Conservation (phyloP, 1,284 basidiomycete genomes). For the Mrakiaceae sp. region DNA sequence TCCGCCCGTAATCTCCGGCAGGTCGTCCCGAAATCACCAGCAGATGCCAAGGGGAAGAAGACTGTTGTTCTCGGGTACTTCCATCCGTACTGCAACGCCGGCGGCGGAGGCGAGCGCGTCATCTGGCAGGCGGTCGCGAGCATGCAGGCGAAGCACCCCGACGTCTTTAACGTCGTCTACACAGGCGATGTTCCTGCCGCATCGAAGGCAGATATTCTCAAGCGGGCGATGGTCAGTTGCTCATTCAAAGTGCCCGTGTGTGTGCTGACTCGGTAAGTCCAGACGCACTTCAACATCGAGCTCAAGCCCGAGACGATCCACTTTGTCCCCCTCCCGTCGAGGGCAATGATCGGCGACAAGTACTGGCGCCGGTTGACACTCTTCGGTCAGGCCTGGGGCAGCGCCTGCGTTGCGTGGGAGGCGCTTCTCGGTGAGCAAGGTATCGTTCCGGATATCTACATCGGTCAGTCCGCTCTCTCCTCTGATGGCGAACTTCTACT, state of each 20-base stretch:
- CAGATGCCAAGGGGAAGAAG: no score
- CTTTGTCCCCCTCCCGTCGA: conserved; percentile 63
- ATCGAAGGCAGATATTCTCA: conserved; percentile 69
- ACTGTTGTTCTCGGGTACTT: conserved; percentile 64
- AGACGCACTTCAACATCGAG: conserved; percentile 74
- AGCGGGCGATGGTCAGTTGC: conserved; percentile 59
- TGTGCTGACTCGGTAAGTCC: not conserved
- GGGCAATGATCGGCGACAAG: conserved; percentile 65
- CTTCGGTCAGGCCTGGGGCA: conserved; percentile 80
- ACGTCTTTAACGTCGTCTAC: conserved; percentile 73
- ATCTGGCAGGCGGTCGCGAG: conserved; percentile 82
- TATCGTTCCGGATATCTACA: conserved; percentile 76
- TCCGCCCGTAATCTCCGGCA: no score
- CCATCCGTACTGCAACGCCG: conserved; percentile 95
- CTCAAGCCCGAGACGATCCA: conserved; percentile 54
- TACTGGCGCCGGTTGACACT: conserved; percentile 84
- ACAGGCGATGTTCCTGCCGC: conserved; percentile 67
- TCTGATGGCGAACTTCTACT: not conserved
- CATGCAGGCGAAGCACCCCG: conserved; percentile 59
- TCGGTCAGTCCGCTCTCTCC: conserved; percentile 47
- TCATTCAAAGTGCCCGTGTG: no score
- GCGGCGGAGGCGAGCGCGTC: conserved; percentile 92
- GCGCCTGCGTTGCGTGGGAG: conserved; percentile 70
- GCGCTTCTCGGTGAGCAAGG: conserved; percentile 45
- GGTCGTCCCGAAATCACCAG: no score